phyloP scores from a whole-genome alignment of 345 rosid genomes.

The Eucalyptus melliodora region DNA sequence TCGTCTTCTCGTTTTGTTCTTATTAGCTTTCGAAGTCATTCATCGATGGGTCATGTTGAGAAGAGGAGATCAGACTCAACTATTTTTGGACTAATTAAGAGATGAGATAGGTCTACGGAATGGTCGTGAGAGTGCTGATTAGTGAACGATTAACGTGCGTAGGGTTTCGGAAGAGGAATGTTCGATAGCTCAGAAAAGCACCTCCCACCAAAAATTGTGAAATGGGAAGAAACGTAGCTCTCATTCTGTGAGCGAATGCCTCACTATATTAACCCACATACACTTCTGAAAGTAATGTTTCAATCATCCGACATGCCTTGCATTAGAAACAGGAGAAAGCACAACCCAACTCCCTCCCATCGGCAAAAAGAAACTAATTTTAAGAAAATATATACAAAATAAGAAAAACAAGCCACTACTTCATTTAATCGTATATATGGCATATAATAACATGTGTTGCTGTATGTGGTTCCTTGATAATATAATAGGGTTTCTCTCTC shows the following conservation, averaged over 20 bases:
- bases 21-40: neutral
- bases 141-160: neutral
- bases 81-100: slow-evolving; percentile 5
- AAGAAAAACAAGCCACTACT: neutral
- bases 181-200: slow-evolving; percentile 3
- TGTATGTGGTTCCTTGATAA: neutral
- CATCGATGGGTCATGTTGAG: neutral
- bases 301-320: slow-evolving; percentile 2
- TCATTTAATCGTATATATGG: neutral
- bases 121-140: neutral
- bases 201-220: slow-evolving; percentile 15
- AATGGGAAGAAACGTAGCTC: neutral
- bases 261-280: neutral
- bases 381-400: neutral
- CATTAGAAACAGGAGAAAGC: slow-evolving; percentile 1
- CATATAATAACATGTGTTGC: neutral
- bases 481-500: neutral
- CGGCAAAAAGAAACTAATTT: neutral
- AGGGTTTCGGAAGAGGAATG: neutral
- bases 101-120: neutral
- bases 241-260: neutral
- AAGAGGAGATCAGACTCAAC: neutral
- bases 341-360: neutral
- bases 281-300: slow-evolving; percentile 11
- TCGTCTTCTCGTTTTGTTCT: slow-evolving; percentile 9